A percentile compares a stretch with the other conserved stretches of the same genome.
These are phyloP conservation scores for Tanacetum coccineum DNA, from an alignment of 129 eudicot species.

Conservation along the genomic window DNA sequence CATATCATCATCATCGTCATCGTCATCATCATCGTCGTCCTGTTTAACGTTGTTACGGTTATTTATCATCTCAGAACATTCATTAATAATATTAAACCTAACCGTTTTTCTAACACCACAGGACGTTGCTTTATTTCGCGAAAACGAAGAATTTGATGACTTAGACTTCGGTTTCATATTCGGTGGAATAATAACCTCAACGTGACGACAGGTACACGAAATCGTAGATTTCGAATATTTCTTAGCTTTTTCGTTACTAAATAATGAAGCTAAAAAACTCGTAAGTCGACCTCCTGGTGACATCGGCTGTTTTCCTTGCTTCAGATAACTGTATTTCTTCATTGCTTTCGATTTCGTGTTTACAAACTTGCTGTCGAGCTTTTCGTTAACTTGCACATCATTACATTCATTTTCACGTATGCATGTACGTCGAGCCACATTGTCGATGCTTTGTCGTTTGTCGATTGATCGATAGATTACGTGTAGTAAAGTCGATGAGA, in stretches of 20 bases:
- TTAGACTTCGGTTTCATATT: constrained; percentile 32
- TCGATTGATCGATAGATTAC: constrained; percentile 73
- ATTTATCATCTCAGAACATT: background rate
- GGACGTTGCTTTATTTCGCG: constrained; percentile 55
- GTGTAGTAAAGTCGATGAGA: constrained; percentile 82
- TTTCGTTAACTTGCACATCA: constrained; percentile 23
- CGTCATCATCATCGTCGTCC: constrained; percentile 9
- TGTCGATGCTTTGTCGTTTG: constrained; percentile 20
- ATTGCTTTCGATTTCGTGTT: constrained; percentile 57
- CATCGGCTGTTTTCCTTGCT: constrained; percentile 64
- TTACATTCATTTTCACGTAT: constrained; percentile 17
- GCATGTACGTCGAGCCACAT: constrained; percentile 48
- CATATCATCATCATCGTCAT: constrained; percentile 45
- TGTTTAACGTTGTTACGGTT: background rate
- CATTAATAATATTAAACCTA: constrained; percentile 49
- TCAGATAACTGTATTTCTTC: constrained; percentile 67
- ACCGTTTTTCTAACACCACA: constrained; percentile 54
- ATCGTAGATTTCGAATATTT: constrained; percentile 23
- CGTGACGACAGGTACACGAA: constrained; percentile 25
- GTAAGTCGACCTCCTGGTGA: constrained; percentile 77
- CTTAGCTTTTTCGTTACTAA: constrained; percentile 38
- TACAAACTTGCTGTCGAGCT: constrained; percentile 41
- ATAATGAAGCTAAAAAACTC: constrained; percentile 57
- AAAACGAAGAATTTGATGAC: constrained; percentile 49
- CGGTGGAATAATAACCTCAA: constrained; percentile 11